Evolutionary conservation across 169 alveolate species (phyloP), one percentile per base, ranked within the genome.

Genomic region (Plasmodium knowlesi): DNA sequence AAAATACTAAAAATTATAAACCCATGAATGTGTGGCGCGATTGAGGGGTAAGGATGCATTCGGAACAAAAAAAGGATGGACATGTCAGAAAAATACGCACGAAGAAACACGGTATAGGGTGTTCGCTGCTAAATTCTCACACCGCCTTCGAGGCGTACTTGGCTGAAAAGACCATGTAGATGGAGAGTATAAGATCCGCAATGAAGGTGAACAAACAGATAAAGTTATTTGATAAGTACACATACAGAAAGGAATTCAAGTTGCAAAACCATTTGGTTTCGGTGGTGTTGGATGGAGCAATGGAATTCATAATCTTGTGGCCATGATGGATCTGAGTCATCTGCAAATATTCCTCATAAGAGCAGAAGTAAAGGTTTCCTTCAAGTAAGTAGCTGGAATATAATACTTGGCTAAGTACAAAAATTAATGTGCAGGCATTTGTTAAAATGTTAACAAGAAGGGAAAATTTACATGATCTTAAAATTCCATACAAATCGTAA

Each of bases 211-310:
- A 10, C n/a, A 88, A 28, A 41, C 90, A 12, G 25, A 70, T 46
- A 22, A 41, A 34, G n/a, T 25, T 76, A 80, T 88, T 88, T 57
- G 83, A 78, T 46, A 88, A 57, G 71, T 88, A 88, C 9, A 88
- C 71, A 53, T 78, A 88, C 8, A 78, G 25, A 25, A 88, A 43
- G 22, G 2, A 22, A 16, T 43, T 28, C 50, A 88, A 30, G 53
- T 88, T 88, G 34, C 90, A 88, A 39, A 88, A 88, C 94, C 94
- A 88, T 9, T 57, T 80, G 8, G 94, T 88, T 71, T 88, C 94
- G 32, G 32, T 19, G 32, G 32, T 88, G 34, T 88, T 79, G 43
- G 89, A 79, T 12, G 82, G 70, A 25, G 83, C 76, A 79, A 57
- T 41, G 34, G 34, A 2, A 37, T 22, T 30, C 32, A 16, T 50